These are phyloP conservation scores for Cryptosporidium ryanae DNA, from an alignment of 169 alveolate genomes.

Conservation along the genomic window DNA sequence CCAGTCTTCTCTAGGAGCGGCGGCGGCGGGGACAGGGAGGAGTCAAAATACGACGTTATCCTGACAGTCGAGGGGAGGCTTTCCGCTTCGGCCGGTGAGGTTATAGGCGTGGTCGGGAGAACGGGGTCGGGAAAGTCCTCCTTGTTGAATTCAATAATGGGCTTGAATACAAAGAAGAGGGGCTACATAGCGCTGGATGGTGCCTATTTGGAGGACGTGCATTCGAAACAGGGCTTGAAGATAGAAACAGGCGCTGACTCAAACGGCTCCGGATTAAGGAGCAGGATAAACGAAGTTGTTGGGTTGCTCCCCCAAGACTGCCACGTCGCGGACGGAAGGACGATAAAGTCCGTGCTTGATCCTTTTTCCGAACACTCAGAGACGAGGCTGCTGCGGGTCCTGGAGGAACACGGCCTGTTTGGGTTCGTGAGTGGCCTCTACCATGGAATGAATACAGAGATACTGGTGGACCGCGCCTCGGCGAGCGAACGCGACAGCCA, in stretches of 20 bases:
- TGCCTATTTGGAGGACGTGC: neutral
- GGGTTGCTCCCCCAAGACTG: conserved; percentile 60
- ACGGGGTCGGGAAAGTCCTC: conserved; percentile 93
- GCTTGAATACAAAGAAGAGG: conserved; percentile 57
- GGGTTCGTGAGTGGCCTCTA: conserved; percentile 1
- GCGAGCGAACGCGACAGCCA: neutral
- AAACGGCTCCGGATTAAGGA: too few species aligned
- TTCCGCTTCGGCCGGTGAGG: conserved; percentile 77
- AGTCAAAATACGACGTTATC: conserved; percentile 2
- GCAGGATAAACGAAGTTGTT: conserved; percentile 7
- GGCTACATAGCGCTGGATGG: conserved; percentile 18
- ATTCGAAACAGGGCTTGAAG: neutral
- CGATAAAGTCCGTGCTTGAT: conserved; percentile 45
- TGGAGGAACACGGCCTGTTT: neutral
- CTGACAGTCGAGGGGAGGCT: conserved; percentile 2
- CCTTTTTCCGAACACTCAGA: conserved; percentile 44
- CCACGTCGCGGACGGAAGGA: conserved; percentile 5
- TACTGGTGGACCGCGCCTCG: neutral
- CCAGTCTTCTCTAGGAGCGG: neutral
- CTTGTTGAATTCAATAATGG: conserved; percentile 83
- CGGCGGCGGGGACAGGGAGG: neutral
- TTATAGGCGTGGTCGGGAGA: conserved; percentile 88
- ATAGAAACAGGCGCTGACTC: too few species aligned
- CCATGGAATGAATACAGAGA: conserved; percentile 8
- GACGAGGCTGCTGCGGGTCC: neutral